Conservation (phyloP, 1,139 yeast species). For the Geotrichum fermentans region DNA sequence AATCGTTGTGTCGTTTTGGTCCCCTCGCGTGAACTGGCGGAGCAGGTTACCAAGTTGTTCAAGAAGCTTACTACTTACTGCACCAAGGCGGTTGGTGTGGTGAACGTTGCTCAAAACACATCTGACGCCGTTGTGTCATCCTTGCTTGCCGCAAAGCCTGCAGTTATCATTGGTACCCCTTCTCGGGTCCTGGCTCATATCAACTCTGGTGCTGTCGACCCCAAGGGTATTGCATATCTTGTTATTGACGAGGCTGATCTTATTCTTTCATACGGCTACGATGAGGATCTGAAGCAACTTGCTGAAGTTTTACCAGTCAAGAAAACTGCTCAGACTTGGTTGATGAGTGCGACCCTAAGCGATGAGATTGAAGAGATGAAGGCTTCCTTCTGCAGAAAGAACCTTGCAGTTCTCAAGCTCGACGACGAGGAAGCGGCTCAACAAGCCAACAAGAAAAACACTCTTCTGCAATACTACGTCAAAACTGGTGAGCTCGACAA, state of each 20-base stretch:
- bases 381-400: constrained; percentile 62
- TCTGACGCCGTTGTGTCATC: constrained; percentile 71
- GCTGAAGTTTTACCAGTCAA: constrained; percentile 61
- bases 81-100: constrained; percentile 57
- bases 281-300: constrained; percentile 67
- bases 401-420: constrained; percentile 77
- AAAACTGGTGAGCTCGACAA: constrained; percentile 87
- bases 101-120: constrained; percentile 69
- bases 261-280: constrained; percentile 83
- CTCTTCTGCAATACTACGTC: constrained; percentile 79
- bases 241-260: constrained; percentile 96
- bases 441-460: constrained; percentile 39
- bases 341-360: constrained; percentile 94
- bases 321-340: constrained; percentile 76
- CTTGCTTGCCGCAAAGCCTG: constrained; percentile 65
- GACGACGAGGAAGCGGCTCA: constrained; percentile 47
- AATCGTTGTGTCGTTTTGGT: constrained; percentile 57
- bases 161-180: constrained; percentile 83
- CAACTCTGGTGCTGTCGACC: constrained; percentile 37
- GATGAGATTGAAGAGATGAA: constrained; percentile 81
- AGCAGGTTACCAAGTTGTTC: constrained; percentile 71
- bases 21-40: constrained; percentile 81
- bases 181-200: constrained; percentile 56
- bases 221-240: constrained; percentile 54
- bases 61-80: constrained; percentile 67